Conservation (phyloP, 1,139 yeast genomes). For the Geotrichum carabidarum region DNA sequence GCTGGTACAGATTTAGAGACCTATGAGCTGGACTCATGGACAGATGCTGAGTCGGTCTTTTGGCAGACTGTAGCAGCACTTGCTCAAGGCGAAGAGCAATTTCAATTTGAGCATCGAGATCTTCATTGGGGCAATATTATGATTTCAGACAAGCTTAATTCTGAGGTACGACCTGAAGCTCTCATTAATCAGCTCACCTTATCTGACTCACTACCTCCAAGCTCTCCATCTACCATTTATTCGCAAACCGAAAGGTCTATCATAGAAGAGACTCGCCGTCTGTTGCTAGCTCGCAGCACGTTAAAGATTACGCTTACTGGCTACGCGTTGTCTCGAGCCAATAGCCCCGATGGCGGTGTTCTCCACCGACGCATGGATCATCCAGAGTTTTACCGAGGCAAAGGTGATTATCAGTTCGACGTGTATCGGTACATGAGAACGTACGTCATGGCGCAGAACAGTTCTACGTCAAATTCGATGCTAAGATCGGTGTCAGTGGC, state of each 20-base stretch:
- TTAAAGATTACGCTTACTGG: constrained; percentile 51
- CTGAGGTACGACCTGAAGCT: constrained; percentile 21
- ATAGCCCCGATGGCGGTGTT: constrained; percentile 24
- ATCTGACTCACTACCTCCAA: neutral
- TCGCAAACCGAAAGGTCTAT: neutral
- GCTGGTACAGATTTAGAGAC: constrained; percentile 49
- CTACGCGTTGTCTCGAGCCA: constrained; percentile 50
- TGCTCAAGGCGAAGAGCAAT: constrained; percentile 47
- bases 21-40: constrained; percentile 46
- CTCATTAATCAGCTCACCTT: constrained; percentile 17
- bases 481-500: constrained; percentile 3
- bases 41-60: constrained; percentile 49
- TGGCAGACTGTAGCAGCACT: constrained; percentile 49
- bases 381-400: constrained; percentile 49
- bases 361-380: constrained; percentile 42
- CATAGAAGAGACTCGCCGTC: constrained; percentile 16
- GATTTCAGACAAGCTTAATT: constrained; percentile 25
- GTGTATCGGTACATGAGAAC: constrained; percentile 47
- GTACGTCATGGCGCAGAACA: constrained; percentile 22
- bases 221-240: neutral
- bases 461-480: neutral
- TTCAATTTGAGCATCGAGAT: constrained; percentile 63
- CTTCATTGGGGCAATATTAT: constrained; percentile 59
- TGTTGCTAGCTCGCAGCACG: constrained; percentile 15
- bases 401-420: constrained; percentile 51